Percentiles rank a stretch among this genome's conserved stretches.
Evolutionary conservation across 352 stramenopile species (phyloP).

Genomic region (Phytophthora boehmeriae): DNA sequence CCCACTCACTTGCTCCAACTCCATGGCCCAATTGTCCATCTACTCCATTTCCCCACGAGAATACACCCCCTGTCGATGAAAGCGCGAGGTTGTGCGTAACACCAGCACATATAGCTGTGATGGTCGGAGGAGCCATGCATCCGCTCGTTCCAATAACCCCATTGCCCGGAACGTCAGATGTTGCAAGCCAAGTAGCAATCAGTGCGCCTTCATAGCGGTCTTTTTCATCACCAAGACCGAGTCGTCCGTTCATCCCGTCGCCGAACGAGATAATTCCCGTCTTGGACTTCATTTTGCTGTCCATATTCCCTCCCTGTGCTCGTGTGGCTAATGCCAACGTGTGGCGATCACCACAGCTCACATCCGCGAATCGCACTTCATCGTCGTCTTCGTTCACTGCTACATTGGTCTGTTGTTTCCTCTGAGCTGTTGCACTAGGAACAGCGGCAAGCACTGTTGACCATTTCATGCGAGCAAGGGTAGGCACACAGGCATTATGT

Average conservation of each 20-base stretch:
- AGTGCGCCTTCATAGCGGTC: conserved; percentile 51
- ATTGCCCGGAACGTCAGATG: conserved; percentile 13
- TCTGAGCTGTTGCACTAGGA: conserved; percentile 1
- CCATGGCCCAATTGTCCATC: conserved; percentile 69
- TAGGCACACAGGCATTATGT: conserved; percentile 25
- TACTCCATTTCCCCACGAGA: conserved; percentile 66
- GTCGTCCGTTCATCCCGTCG: conserved; percentile 70
- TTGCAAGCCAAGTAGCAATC: conserved; percentile 40
- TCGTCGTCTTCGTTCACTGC: conserved; percentile 29
- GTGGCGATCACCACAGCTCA: conserved; percentile 76
- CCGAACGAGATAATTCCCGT: conserved; percentile 66
- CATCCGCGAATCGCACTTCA: conserved; percentile 54
- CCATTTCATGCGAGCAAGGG: conserved; percentile 49
- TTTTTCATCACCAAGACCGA: conserved; percentile 57
- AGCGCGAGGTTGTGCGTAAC: conserved; percentile 57
- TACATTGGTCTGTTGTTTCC: conserved; percentile 13
- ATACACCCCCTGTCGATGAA: conserved; percentile 54
- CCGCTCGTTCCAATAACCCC: conserved; percentile 23
- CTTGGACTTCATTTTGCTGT: conserved; percentile 23
- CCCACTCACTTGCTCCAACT: conserved; percentile 57
- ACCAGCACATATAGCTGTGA: conserved; percentile 52
- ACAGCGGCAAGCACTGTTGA: conserved; percentile 26
- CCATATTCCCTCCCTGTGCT: not conserved
- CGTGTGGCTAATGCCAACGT: conserved; percentile 46
- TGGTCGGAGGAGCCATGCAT: conserved; percentile 36